These are phyloP conservation scores for Aspergillus tamarii DNA, from an alignment of 2,329 filamentous ascomycete species.

Conservation along the genomic window DNA sequence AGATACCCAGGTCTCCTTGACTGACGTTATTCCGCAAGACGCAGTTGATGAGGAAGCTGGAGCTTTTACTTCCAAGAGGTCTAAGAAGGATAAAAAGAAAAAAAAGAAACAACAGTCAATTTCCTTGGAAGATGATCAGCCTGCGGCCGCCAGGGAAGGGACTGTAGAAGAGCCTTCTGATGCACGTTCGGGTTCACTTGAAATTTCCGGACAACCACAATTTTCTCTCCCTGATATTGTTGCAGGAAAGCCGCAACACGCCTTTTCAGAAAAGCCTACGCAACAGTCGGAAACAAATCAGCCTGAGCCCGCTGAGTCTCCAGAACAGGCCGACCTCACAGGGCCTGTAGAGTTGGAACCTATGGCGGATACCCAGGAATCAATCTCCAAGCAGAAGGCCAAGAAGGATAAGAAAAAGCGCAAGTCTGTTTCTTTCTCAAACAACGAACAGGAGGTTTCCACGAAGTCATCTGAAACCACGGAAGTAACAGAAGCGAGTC, in stretches of 20 bases:
- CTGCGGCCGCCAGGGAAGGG: slow-evolving; percentile 2
- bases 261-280: slow-evolving; percentile 1
- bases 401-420: slow-evolving; percentile 46
- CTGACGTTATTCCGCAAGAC: background rate
- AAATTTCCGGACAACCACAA: background rate
- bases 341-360: slow-evolving; percentile 4
- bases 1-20: background rate
- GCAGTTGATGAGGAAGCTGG: slow-evolving; percentile 13
- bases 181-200: background rate
- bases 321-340: slow-evolving; percentile 1
- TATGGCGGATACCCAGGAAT: slow-evolving; percentile 17
- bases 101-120: slow-evolving; percentile 29
- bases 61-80: slow-evolving; percentile 21
- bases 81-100: slow-evolving; percentile 38
- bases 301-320: background rate
- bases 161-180: background rate
- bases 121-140: slow-evolving; percentile 12
- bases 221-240: background rate
- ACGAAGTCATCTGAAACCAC: background rate
- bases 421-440: slow-evolving; percentile 30
- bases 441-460: slow-evolving; percentile 19
- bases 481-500: slow-evolving; percentile 7
- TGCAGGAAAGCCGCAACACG: background rate
- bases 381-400: slow-evolving; percentile 39
- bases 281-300: slow-evolving; percentile 3